phyloP scores from a whole-genome alignment of 139 green algal species.

The Auxenochlorella pyrenoidosa region DNA sequence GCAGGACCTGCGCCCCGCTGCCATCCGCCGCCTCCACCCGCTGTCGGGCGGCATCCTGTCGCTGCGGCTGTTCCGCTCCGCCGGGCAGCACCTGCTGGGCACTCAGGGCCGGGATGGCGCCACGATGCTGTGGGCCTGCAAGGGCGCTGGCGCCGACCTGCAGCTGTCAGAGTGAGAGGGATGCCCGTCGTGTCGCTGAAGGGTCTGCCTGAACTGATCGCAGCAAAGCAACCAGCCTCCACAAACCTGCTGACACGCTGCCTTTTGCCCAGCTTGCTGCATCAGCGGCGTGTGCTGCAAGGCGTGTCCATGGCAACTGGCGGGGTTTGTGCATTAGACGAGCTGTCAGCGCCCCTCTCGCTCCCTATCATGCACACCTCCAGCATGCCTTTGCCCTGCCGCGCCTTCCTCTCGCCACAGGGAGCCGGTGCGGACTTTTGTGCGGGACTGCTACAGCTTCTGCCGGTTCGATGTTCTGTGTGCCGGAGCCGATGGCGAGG shows the following conservation, averaged over 20 bases:
- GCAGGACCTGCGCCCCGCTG: constrained; percentile 11
- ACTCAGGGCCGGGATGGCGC: constrained; percentile 54
- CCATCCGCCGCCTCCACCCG: constrained; percentile 43
- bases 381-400: not conserved
- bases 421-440: constrained; percentile 28
- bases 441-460: constrained; percentile 49
- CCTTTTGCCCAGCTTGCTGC: no score
- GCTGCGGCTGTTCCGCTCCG: not conserved
- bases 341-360: no score
- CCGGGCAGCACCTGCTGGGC: not conserved
- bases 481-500: not conserved
- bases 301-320: no score
- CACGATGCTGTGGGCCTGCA: constrained; percentile 36
- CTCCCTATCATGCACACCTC: not conserved
- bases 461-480: constrained; percentile 36
- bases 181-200: no score
- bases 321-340: no score
- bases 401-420: not conserved
- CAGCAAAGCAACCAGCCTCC: no score
- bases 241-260: no score
- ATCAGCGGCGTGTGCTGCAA: no score
- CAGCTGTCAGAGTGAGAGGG: constrained; percentile 27
- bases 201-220: no score
- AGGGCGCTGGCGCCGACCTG: constrained; percentile 1
- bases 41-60: constrained; percentile 44